A percentile compares a stretch with the other conserved stretches of the same genome.
These are phyloP conservation scores for Sclerotinia minor DNA, from an alignment of 2,329 filamentous ascomycete genomes.

Conservation along the genomic window DNA sequence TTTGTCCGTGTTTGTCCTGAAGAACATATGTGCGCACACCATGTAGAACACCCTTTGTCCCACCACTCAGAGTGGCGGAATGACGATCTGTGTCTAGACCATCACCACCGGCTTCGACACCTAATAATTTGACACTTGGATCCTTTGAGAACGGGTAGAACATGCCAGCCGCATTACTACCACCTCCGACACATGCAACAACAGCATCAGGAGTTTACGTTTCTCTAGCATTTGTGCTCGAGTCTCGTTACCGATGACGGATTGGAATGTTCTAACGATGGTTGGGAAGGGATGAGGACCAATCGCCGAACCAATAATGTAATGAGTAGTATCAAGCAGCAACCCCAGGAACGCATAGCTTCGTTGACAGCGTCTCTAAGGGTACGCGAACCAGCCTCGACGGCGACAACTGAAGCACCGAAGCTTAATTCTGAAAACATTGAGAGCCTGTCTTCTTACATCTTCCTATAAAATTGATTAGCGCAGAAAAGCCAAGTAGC, in stretches of 20 bases:
- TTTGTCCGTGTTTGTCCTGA: conserved; percentile 90
- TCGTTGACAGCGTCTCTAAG: conserved; percentile 92
- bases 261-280: conserved; percentile 96
- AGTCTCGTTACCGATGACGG: conserved; percentile 91
- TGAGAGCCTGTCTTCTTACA: conserved; percentile 90
- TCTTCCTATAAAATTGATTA: conserved; percentile 60
- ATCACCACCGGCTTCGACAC: conserved; percentile 93
- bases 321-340: conserved; percentile 91
- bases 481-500: background rate
- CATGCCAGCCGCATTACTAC: conserved; percentile 95
- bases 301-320: conserved; percentile 96
- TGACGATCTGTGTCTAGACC: conserved; percentile 84
- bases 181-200: conserved; percentile 93
- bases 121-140: conserved; percentile 79
- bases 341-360: conserved; percentile 93
- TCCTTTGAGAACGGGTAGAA: conserved; percentile 95
- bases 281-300: conserved; percentile 97
- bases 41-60: conserved; percentile 89
- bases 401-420: conserved; percentile 87
- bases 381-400: conserved; percentile 84
- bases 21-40: conserved; percentile 95
- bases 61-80: conserved; percentile 82
- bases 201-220: conserved; percentile 89
- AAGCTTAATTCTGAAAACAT: conserved; percentile 97
- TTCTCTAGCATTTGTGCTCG: conserved; percentile 86